A percentile compares a stretch with the other conserved stretches of the same genome.
Evolutionary conservation across 2,329 filamentous ascomycete genomes (phyloP).

Genomic region (Fusarium continuum): DNA sequence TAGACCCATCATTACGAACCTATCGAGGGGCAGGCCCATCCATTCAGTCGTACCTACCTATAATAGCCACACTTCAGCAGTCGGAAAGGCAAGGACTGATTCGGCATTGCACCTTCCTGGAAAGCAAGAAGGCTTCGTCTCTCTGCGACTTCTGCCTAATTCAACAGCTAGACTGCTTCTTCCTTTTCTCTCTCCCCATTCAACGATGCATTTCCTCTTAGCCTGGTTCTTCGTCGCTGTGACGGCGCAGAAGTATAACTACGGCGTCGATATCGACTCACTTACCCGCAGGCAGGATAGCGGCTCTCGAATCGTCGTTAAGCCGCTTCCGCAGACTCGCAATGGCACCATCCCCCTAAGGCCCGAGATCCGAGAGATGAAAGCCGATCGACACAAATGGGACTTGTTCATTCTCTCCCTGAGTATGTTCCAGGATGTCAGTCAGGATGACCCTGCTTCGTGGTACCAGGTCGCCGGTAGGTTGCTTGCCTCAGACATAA

Average conservation of each 20-base stretch:
- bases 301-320: slow-evolving; percentile 53
- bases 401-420: slow-evolving; percentile 81
- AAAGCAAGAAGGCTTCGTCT: background rate
- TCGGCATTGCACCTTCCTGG: background rate
- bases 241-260: slow-evolving; percentile 56
- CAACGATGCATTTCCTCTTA: slow-evolving; percentile 27
- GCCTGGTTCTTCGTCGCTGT: slow-evolving; percentile 3
- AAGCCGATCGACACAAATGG: slow-evolving; percentile 71
- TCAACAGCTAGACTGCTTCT: background rate
- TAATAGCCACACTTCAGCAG: too few relatives aligned
- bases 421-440: slow-evolving; percentile 73
- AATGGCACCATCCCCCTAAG: slow-evolving; percentile 59
- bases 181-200: background rate
- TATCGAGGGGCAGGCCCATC: too few relatives aligned
- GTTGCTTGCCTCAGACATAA: slow-evolving; percentile 38
- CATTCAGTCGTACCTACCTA: slow-evolving; percentile 1
- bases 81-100: background rate
- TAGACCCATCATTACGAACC: too few relatives aligned
- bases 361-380: slow-evolving; percentile 73
- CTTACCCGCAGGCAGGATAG: slow-evolving; percentile 54
- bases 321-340: slow-evolving; percentile 51
- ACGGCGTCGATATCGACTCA: slow-evolving; percentile 56
- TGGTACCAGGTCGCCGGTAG: slow-evolving; percentile 82
- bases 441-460: slow-evolving; percentile 71
- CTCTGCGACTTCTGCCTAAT: background rate